Percentiles rank a stretch among this genome's conserved stretches.
Conservation (phyloP, 2,329 filamentous ascomycete species). For the Venturia nashicola region DNA sequence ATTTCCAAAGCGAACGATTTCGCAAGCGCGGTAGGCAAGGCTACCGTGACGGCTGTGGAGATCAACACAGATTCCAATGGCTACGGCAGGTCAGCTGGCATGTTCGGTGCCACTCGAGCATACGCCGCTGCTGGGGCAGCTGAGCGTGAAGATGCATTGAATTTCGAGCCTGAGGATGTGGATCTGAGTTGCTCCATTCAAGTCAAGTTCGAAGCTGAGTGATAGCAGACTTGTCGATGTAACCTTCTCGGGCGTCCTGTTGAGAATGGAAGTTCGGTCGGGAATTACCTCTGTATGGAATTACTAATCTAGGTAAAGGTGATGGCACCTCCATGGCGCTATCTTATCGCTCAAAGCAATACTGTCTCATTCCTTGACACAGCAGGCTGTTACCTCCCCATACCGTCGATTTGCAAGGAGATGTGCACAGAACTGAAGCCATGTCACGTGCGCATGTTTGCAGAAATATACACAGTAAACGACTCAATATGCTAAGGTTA, state of each 20-base stretch:
- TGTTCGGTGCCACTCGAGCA: not conserved
- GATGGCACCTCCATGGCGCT: not conserved
- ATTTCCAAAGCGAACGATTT: not conserved
- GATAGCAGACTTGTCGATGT: not conserved
- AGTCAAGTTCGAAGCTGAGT: slow-evolving; percentile 1
- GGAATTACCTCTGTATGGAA: not conserved
- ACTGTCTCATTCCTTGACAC: not conserved
- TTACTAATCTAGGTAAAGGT: not conserved
- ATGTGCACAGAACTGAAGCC: too few species aligned
- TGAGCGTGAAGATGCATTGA: not conserved
- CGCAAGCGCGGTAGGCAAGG: not conserved
- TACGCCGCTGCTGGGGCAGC: not conserved
- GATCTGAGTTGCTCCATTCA: not conserved
- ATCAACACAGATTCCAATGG: not conserved
- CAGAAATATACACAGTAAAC: too few species aligned
- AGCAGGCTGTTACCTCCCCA: not conserved
- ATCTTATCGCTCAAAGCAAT: not conserved
- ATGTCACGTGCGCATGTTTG: not conserved
- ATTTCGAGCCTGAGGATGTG: slow-evolving; percentile 2
- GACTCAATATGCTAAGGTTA: not conserved
- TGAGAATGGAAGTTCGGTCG: not conserved
- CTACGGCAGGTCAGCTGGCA: not conserved
- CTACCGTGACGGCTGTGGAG: not conserved
- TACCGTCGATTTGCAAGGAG: too few species aligned
- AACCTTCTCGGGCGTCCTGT: not conserved